These are phyloP conservation scores for Rhodomyrtus tomentosa DNA, from an alignment of 345 rosid genomes.

Conservation along the genomic window DNA sequence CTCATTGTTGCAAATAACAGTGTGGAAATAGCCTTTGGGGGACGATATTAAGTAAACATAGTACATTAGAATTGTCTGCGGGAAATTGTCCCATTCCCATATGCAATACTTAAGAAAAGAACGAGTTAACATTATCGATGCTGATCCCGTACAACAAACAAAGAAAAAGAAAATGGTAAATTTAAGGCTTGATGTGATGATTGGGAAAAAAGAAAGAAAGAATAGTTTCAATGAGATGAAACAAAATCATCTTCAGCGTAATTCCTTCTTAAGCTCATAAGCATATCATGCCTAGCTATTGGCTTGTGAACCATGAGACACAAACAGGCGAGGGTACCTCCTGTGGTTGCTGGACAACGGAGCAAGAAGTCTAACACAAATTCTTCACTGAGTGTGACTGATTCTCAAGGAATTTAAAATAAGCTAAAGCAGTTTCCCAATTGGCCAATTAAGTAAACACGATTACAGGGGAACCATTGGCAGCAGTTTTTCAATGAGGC, in stretches of 20 bases:
- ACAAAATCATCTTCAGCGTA: not conserved
- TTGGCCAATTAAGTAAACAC: not conserved
- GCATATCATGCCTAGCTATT: not conserved
- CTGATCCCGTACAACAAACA: constrained; percentile 72
- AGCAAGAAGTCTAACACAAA: not conserved
- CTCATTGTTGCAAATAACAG: constrained; percentile 66
- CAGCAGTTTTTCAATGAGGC: not conserved
- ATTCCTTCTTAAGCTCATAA: not conserved
- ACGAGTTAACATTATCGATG: constrained; percentile 70
- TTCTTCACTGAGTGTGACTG: not conserved
- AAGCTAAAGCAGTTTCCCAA: not conserved
- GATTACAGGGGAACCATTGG: not conserved
- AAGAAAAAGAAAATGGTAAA: not conserved
- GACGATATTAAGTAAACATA: constrained; percentile 79
- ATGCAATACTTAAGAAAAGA: constrained; percentile 72
- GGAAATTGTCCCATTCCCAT: constrained; percentile 89
- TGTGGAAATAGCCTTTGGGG: constrained; percentile 96
- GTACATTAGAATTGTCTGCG: constrained; percentile 74
- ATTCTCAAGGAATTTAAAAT: not conserved
- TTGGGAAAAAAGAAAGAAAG: too few species aligned
- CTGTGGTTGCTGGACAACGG: not conserved
- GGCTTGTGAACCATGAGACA: not conserved
- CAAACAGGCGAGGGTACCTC: not conserved
- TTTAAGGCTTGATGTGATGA: too few species aligned
- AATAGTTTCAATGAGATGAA: not conserved